phyloP scores from a whole-genome alignment of 371 early-diverging fungal species.

The Mortierella sp. region DNA sequence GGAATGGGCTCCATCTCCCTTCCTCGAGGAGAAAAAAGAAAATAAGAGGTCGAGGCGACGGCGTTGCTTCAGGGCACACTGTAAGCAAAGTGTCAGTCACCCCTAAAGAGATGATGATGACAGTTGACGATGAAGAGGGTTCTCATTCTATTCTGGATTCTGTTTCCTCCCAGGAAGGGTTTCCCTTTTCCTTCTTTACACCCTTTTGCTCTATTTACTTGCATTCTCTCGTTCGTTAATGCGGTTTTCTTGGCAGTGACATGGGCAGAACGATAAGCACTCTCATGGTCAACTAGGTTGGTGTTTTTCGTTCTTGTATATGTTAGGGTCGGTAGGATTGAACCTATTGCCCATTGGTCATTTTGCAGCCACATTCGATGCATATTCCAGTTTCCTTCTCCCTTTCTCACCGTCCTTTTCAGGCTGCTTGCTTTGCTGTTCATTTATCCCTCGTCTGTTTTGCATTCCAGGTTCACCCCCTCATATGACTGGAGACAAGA shows the following conservation, averaged over 20 bases:
- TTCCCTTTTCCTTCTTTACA: background rate
- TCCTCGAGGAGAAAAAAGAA: background rate
- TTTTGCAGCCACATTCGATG: slow-evolving; percentile 18
- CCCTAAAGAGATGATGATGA: slow-evolving; percentile 14
- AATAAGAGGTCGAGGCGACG: background rate
- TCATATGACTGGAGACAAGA: slow-evolving; percentile 20
- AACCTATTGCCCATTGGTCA: background rate
- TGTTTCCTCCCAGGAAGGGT: background rate
- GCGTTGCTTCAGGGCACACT: background rate
- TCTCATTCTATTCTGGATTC: slow-evolving; percentile 22
- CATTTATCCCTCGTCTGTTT: slow-evolving; percentile 9
- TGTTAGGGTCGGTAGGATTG: background rate
- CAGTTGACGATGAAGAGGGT: slow-evolving; percentile 20
- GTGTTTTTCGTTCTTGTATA: background rate
- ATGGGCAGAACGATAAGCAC: background rate
- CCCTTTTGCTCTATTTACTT: slow-evolving; percentile 2
- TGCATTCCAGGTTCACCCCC: slow-evolving; percentile 28
- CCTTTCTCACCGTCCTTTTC: slow-evolving; percentile 8
- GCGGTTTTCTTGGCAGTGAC: background rate
- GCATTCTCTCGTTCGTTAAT: slow-evolving; percentile 1
- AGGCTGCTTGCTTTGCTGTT: background rate
- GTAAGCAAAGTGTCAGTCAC: background rate
- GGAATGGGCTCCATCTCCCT: background rate
- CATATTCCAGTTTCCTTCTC: slow-evolving; percentile 12
- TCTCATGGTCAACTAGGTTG: background rate